Conservation (phyloP, 768 basidiomycete genomes). For the Psilocybe cubensis region DNA sequence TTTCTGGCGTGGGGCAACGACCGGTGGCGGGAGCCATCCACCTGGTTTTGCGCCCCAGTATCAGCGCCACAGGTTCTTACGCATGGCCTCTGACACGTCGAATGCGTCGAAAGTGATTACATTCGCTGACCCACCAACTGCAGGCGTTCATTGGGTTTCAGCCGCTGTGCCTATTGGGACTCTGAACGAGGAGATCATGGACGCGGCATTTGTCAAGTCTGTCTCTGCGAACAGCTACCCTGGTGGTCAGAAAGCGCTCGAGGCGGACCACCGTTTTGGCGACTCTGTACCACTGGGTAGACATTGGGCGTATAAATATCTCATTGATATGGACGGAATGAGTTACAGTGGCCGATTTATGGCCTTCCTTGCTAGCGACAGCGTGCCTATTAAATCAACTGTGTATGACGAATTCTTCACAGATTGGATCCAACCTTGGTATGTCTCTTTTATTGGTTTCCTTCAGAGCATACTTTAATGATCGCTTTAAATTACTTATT, state of each 20-base stretch:
- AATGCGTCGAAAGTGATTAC: constrained; percentile 62
- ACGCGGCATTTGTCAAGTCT: constrained; percentile 82
- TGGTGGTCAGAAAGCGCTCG: constrained; percentile 69
- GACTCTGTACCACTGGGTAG: constrained; percentile 80
- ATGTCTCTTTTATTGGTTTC: constrained; percentile 13
- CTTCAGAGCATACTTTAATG: too few relatives aligned
- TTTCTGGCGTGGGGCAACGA: constrained; percentile 96
- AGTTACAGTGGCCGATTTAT: constrained; percentile 92
- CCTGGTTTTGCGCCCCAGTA: constrained; percentile 82
- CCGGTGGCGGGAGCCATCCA: constrained; percentile 90
- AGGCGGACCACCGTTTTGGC: constrained; percentile 66
- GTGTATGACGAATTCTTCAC: constrained; percentile 91
- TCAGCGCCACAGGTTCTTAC: constrained; percentile 90
- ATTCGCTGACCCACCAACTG: constrained; percentile 67
- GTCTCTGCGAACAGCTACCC: constrained; percentile 75
- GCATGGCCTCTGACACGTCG: constrained; percentile 69
- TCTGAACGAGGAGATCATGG: constrained; percentile 84
- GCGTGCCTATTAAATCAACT: constrained; percentile 87
- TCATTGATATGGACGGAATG: constrained; percentile 94
- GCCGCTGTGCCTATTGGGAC: constrained; percentile 58
- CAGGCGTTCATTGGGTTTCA: constrained; percentile 65
- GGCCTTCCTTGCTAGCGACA: constrained; percentile 84
- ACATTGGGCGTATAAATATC: constrained; percentile 93
- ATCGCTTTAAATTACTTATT: background rate
- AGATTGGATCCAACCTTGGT: constrained; percentile 92